Percentiles rank a stretch among this genome's conserved stretches.
Conservation (phyloP, 2,329 filamentous ascomycete species). For the Colletotrichum higginsianum region DNA sequence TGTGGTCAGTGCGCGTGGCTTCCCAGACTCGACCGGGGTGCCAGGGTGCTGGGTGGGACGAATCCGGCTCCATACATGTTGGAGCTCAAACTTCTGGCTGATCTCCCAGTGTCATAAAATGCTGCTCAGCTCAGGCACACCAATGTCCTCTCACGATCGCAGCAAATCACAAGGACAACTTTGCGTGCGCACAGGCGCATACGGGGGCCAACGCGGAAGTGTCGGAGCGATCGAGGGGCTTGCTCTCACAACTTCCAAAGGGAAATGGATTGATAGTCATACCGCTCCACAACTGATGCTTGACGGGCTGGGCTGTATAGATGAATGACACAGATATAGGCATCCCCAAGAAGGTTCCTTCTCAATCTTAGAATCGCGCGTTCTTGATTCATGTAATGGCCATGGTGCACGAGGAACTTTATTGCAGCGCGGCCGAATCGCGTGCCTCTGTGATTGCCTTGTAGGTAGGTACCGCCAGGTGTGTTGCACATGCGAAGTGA, state of each 20-base stretch:
- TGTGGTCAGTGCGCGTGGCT: conserved; percentile 34
- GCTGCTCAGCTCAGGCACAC: conserved; percentile 40
- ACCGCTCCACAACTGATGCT: conserved; percentile 13
- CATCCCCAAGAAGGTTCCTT: not conserved
- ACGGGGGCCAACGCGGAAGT: conserved; percentile 37
- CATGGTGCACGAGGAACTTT: not conserved
- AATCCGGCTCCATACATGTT: conserved; percentile 39
- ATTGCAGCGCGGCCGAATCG: conserved; percentile 13
- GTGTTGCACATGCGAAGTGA: not conserved
- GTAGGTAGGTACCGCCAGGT: not conserved
- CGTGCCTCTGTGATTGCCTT: not conserved
- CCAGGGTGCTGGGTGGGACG: conserved; percentile 24
- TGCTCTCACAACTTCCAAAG: too few relatives aligned
- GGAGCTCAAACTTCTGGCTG: conserved; percentile 40
- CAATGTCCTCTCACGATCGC: conserved; percentile 23
- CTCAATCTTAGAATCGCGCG: conserved; percentile 14
- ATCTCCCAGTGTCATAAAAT: conserved; percentile 39
- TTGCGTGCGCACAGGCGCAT: conserved; percentile 33
- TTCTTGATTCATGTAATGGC: not conserved
- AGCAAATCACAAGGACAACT: conserved; percentile 24
- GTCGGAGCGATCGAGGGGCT: conserved; percentile 29
- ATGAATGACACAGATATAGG: not conserved
- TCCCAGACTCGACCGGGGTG: conserved; percentile 36
- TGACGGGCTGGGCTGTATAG: conserved; percentile 17
- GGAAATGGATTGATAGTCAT: not conserved